phyloP scores from a whole-genome alignment of 768 basidiomycete species.

The Boletellus ananas region DNA sequence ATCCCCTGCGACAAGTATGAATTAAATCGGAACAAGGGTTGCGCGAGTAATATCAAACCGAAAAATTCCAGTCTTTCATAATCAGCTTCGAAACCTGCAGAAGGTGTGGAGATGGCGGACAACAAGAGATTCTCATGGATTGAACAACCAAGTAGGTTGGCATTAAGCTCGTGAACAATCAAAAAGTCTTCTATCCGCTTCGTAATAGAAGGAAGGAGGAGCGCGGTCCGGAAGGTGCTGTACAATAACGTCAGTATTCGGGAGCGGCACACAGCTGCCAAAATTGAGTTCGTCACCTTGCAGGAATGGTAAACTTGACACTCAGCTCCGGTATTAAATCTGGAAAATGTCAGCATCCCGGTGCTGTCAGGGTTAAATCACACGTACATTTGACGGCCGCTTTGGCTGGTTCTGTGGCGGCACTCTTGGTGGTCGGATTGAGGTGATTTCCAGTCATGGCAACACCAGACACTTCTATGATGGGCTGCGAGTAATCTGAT shows the following conservation, averaged over 20 bases:
- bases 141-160: constrained; percentile 56
- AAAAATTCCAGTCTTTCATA: constrained; percentile 85
- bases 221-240: constrained; percentile 65
- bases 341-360: constrained; percentile 35
- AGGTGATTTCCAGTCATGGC: constrained; percentile 53
- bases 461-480: constrained; percentile 63
- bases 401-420: constrained; percentile 34
- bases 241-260: constrained; percentile 19
- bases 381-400: constrained; percentile 57
- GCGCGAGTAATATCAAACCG: constrained; percentile 41
- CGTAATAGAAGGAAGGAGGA: constrained; percentile 72
- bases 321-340: constrained; percentile 85
- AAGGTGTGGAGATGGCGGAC: constrained; percentile 65
- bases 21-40: constrained; percentile 20
- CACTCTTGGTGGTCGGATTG: constrained; percentile 47
- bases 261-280: constrained; percentile 15
- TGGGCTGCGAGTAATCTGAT: constrained; percentile 59
- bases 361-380: constrained; percentile 13
- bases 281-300: constrained; percentile 48
- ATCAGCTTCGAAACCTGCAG: constrained; percentile 64
- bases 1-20: constrained; percentile 48
- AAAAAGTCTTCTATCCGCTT: constrained; percentile 70
- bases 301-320: constrained; percentile 65
- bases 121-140: constrained; percentile 60
- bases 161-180: constrained; percentile 76